phyloP scores from a whole-genome alignment of 2,329 filamentous ascomycete species.

The Ophiostoma tasmaniense region DNA sequence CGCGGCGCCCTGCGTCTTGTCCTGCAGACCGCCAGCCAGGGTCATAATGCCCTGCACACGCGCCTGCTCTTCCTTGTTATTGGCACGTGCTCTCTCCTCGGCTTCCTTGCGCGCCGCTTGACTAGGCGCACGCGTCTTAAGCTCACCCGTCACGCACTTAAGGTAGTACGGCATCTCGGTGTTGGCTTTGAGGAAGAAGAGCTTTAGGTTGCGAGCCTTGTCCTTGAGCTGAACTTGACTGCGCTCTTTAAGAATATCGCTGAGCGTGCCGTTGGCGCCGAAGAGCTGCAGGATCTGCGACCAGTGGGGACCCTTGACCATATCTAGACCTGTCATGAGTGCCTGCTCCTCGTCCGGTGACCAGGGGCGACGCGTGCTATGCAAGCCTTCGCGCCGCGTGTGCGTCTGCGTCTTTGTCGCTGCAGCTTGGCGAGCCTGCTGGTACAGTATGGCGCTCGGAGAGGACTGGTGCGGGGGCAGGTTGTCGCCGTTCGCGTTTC shows the following conservation, averaged over 20 bases:
- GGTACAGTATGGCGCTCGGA: slow-evolving; percentile 48
- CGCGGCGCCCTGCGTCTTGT: slow-evolving; percentile 22
- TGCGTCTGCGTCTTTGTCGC: slow-evolving; percentile 49
- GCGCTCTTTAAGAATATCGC: slow-evolving; percentile 74
- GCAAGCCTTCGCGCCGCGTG: slow-evolving; percentile 47
- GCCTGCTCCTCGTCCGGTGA: slow-evolving; percentile 83
- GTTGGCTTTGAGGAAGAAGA: slow-evolving; percentile 86
- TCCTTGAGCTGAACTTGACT: slow-evolving; percentile 91
- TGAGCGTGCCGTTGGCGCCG: slow-evolving; percentile 69
- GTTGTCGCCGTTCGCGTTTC: slow-evolving; percentile 21
- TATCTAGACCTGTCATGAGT: slow-evolving; percentile 77
- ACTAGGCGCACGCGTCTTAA: slow-evolving; percentile 74
- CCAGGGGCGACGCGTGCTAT: slow-evolving; percentile 69
- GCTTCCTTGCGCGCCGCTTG: slow-evolving; percentile 62
- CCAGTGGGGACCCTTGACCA: slow-evolving; percentile 88
- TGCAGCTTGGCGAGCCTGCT: slow-evolving; percentile 50
- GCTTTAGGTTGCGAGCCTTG: slow-evolving; percentile 80
- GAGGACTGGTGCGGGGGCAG: slow-evolving; percentile 50
- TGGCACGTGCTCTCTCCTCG: slow-evolving; percentile 52
- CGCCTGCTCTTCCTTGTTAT: slow-evolving; percentile 51
- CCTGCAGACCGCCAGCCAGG: slow-evolving; percentile 44
- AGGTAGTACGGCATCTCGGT: slow-evolving; percentile 86
- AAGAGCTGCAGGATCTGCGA: slow-evolving; percentile 83
- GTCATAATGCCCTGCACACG: slow-evolving; percentile 53
- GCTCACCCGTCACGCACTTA: slow-evolving; percentile 78